Evolutionary conservation across 257 asterid species (phyloP).

Genomic region (Euphrasia confusa): DNA sequence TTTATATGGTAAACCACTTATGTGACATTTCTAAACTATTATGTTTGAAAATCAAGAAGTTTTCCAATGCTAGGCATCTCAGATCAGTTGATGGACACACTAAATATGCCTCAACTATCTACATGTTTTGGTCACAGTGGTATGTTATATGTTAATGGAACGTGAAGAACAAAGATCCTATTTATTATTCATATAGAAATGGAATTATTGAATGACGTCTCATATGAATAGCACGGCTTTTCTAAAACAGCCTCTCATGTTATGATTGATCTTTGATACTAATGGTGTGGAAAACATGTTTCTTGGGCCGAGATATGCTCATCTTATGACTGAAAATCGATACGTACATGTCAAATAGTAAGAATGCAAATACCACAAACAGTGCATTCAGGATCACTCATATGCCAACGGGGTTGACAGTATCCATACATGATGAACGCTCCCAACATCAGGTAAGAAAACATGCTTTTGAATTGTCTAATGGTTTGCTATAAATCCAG

Average conservation of each 20-base stretch:
- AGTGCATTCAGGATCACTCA: conserved; percentile 97
- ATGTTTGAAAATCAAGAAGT: too few species aligned
- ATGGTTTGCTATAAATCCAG: conserved; percentile 8
- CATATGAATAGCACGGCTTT: too few species aligned
- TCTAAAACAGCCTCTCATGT: too few species aligned
- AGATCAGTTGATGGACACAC: neutral
- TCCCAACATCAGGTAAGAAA: conserved; percentile 79
- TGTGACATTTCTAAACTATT: neutral
- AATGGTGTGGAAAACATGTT: too few species aligned
- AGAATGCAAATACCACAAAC: conserved; percentile 86
- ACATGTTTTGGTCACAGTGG: neutral
- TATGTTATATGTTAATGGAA: neutral
- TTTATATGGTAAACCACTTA: neutral
- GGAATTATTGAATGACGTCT: neutral
- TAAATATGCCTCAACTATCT: neutral
- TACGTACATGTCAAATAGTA: conserved; percentile 93
- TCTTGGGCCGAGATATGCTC: conserved; percentile 31
- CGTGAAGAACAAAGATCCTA: neutral
- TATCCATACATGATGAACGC: conserved; percentile 90
- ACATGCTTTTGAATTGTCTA: conserved; percentile 14
- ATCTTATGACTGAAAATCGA: conserved; percentile 73
- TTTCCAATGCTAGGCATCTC: neutral
- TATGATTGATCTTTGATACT: too few species aligned
- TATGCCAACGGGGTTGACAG: conserved; percentile 73
- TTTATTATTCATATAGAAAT: neutral